Evolutionary conservation across 2,329 filamentous ascomycete species (phyloP), one percentile per base, ranked within the genome.

Genomic region (Talaromyces sp.): DNA sequence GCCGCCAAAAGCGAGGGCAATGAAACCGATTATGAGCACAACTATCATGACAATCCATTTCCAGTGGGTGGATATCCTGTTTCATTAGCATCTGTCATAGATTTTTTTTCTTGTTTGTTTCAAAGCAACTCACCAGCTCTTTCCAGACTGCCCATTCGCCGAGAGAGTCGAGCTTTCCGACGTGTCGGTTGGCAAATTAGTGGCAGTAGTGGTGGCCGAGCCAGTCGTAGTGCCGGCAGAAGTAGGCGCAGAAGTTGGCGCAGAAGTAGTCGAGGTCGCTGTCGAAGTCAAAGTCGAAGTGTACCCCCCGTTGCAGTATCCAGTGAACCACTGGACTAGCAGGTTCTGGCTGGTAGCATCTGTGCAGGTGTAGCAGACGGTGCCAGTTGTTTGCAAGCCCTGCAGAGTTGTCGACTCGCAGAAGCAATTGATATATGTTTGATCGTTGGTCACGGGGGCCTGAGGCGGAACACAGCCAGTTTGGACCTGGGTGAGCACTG

Each of bases 21-120:
- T 77, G 64, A 96, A 89, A 59, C 81, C 88, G 63, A 94, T 79
- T 51, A 88, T 82, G 31, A 96, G 82, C 64, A 94, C 79, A 66
- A 92, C 87, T 59, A 95, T 81, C 83, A 95, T 91, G 65, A 94
- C 82, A 53, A 96, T 85, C 91, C 91, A 96, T 78, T 87, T 83
- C 80, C 85, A 91, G 74, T 94, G 90, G 31, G 79, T 82, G 7
- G 83, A 81, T 56, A 90, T 77, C 89, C 89, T 91, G 64, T 18
- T 30, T 53, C 18, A 54, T 56, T 31, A 54, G 52, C n/a, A 4
- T 28, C 23, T 4, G 31, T 23, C 23, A n/a, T 56, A 2, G 23
- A 1, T 36, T n/a, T 54, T 18, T 34, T 47, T 16, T 7, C 7
- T 14, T 7, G 42, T 18, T 18, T 47, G 42, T 47, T 18, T 47